Evolutionary conservation across 805 yeast genomes (phyloP), one percentile per base, ranked within the genome.

Genomic region (Saccharomycopsis schoenii): DNA sequence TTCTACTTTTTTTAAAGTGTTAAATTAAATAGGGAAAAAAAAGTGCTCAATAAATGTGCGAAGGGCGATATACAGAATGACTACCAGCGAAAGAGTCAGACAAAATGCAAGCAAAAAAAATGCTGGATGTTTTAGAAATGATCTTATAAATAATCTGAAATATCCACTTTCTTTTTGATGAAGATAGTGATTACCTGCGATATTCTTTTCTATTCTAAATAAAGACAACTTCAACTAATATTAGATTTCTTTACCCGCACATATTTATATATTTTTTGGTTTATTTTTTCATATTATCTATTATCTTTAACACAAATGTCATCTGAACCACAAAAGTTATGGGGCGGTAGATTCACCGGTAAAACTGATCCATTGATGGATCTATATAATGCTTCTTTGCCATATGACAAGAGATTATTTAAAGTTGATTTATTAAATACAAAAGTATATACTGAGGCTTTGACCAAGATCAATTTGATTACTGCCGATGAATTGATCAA

Each of bases 301-400:
- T 24, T 10, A 17, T n/a, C 25, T 47, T 11, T 47, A 8, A 3
- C n/a, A 15, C 52, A 47, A 15, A 55, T 37, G 47, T 37, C 47
- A 17, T 39, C 60, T 17, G 57, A 50, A 37, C 52, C 50, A 39
- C 59, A 57, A 59, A 92, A 85, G 73, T 78, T 93, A 66, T 93
- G 99, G 99, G 99, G 99, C 69, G 99, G 98, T 69, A 83, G 99
- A 74, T 93, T 93, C 76, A 93, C 97, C 63, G 98, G 96, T 56
- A 93, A 93, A 65, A 85, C 96, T 36, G 99, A 94, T 69, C 99
- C 99, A 2, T 77, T 94, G 70, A 94, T 94, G 99, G 96, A 94
- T 71, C 79, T 93, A 59, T 94, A 96, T 79, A 94, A 94, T 75
- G 97, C 97, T 1, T 93, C 98, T 0, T 77, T 94, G 66, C 98